Evolutionary conservation across 1,139 yeast genomes (phyloP), one percentile per base, ranked within the genome.

Genomic region (Yamadazyma jaroonii): DNA sequence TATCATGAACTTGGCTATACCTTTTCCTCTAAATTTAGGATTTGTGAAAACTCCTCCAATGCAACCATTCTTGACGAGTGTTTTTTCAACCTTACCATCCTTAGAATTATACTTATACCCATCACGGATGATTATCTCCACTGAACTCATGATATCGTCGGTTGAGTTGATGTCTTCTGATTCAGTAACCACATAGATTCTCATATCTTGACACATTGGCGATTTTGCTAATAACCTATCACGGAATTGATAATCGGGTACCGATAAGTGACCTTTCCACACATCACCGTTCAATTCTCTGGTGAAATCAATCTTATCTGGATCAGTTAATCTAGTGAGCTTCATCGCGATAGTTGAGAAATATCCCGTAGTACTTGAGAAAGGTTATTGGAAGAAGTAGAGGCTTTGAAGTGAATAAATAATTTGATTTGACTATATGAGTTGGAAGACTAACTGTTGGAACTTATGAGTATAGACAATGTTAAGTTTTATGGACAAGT

Each of bases 41-140:
- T 76, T 68, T 0, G 90, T 82, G 56, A 64, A 84, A 0, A 84
- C 89, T 9, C 80, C 81, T 14, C 88, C 88, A 39, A 82, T 64
- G 42, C 84, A 75, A 3, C 77, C 77, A 43, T 73, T 61, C 10
- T 69, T 52, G 4, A 76, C 62, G 3, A 51, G 36, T 1, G 43
- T 39, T 30, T 50, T 45, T 8, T 43, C 50, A 3, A 56, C 64
- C 20, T 46, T 38, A 6, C 48, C 56, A 13, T 46, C 47, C 2
- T 39, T 43, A 4, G 42, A 39, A 17, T 46, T 43, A 38, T 57
- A 61, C 27, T 53, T 51, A 54, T 59, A 56, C 2, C 68, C 47
- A 15, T 52, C 52, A 34, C 76, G 47, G 11, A 69, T 51, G 32
- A 67, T 46, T 12, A 71, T 38, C 46, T 71, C 76, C 21, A 65